Evolutionary conservation across 73 alveolate species (phyloP), one percentile per base, ranked within the genome.

Genomic region (Uronychia setigera): DNA sequence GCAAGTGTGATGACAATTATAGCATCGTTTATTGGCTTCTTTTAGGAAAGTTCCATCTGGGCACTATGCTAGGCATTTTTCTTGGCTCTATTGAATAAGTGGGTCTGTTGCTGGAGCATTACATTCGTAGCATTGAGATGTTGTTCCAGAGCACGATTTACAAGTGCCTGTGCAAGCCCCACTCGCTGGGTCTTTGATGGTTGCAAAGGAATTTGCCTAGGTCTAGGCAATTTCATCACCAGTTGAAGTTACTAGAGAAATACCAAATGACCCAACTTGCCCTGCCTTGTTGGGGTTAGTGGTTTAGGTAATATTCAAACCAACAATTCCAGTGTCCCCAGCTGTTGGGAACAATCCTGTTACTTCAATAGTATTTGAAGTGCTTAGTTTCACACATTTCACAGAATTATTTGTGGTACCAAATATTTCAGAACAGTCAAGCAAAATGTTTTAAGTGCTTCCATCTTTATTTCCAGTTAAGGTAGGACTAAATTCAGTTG

Each of bases 121-220:
- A 81, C 95, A 90, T 14, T 87, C 26, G 25, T 79, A 59, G 34
- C 95, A 90, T 27, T 86, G 28, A 0, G 90, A 31, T 1, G 85
- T 33, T 0, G 95, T 85, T 35, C 93, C 95, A 1, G 95, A 87
- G 59, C 95, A 90, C 0, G 92, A 67, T 11, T 84, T 87, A 57
- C 95, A 90, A 19, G 34, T 85, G 25, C 75, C n/a, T 74, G 58
- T 29, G 30, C 89, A 82, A 19, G 60, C n/a, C n/a, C 19, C 67
- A 14, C 67, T 0, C 0, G 33, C 83, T n/a, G 82, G 78, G 0
- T 25, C 27, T 29, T 58, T 14, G 27, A 60, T 81, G 1, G 0
- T 35, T 1, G 76, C 60, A 31, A 26, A 32, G 13, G 29, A 31
- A 1, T 26, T 74, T 57, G 57, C 60, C 58, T 34, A 35, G 31